These are phyloP conservation scores for Saposhnikovia divaricata DNA, from an alignment of 129 eudicot species.

Conservation along the genomic window DNA sequence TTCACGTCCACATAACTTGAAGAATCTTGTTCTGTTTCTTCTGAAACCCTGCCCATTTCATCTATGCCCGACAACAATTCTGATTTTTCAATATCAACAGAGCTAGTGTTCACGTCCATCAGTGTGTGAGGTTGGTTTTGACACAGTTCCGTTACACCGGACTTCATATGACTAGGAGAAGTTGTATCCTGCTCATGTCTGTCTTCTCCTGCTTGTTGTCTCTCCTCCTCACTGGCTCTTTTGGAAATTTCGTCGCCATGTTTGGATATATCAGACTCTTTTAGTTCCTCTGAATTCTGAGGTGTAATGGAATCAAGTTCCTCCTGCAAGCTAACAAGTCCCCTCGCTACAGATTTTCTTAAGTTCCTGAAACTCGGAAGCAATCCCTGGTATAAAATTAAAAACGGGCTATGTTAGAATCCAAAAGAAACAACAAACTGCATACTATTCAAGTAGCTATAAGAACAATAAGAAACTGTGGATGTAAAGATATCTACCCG, in stretches of 20 bases:
- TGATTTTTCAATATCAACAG: not conserved
- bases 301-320: constrained; percentile 41
- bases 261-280: not conserved
- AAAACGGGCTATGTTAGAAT: too few species aligned
- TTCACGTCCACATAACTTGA: not conserved
- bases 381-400: too few species aligned
- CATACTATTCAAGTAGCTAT: too few species aligned
- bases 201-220: not conserved
- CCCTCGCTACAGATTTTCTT: constrained; percentile 76
- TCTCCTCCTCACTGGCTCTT: not conserved
- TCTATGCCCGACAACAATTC: not conserved
- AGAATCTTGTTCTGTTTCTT: not conserved
- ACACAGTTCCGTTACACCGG: not conserved
- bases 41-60: not conserved
- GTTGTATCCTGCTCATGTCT: not conserved
- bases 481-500: too few species aligned
- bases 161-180: not conserved
- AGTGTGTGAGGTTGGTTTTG: not conserved
- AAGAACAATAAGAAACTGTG: too few species aligned
- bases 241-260: not conserved
- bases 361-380: constrained; percentile 46
- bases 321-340: constrained; percentile 75
- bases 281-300: constrained; percentile 11
- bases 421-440: too few species aligned
- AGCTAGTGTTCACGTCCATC: not conserved